Base-by-base conservation (phyloP, 1,139 yeast genomes). In the Sugiyamaella castrensis region DNA sequence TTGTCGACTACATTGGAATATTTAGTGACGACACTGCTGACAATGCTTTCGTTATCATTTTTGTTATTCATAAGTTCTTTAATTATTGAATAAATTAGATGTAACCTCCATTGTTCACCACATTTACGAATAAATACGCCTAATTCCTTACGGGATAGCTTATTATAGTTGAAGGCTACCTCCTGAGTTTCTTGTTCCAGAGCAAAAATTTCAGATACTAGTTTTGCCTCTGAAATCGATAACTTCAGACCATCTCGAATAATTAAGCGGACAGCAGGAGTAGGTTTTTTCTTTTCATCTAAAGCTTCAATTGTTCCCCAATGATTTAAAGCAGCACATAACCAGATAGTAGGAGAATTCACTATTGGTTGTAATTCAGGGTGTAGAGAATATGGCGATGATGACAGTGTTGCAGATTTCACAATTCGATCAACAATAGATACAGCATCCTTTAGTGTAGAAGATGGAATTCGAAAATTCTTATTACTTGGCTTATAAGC, bases 181-280 rank as follows among this genome's bases (percentile, higher is more conserved):
- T 2, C 71, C 4, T 57, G 51, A 0, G 54, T 53, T 10, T 59
- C 55, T 1, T 62, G 58, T 26, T 43, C 42, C 11, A 26, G 28
- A 2, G 69, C 64, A 2, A 73, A 65, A 11, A 80, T 67, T 37
- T 71, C 67, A 1, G 80, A 65, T 1, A 81, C 77, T 10, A 73
- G 67, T 3, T 76, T 80, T 11, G 80, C 80, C 37, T 82, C 84
- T 39, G 68, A 66, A 46, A 78, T 77, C 12, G 89, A 81, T 50
- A 82, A 74, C 59, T 84, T 83, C 37, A 91, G 67, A 0, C 95
- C 92, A 50, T 86, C 89, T 55, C 81, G 76, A 34, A 87, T 65
- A 2, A 86, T 73, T 26, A 74, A 59, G 40, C 70, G 74, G 6
- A 67, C 64, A 0, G 79, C 77, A 40, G 60, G 55, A 19, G 50